Evolutionary conservation across 352 stramenopile species (phyloP).

Genomic region (Globisporangium orthogonon): DNA sequence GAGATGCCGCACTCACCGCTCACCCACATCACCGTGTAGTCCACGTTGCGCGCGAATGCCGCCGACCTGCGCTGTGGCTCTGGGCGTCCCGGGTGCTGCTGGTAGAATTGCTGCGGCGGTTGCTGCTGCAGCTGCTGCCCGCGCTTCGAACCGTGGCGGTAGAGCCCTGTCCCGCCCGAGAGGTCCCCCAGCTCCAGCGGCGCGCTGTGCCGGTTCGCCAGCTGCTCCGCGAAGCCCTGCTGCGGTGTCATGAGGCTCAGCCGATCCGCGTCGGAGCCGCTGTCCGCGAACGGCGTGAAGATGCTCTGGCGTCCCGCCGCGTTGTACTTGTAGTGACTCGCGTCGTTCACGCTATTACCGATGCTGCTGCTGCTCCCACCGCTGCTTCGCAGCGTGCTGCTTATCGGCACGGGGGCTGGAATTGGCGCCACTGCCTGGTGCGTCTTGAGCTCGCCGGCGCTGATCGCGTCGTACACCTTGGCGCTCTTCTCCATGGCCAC

Average conservation of each 20-base stretch:
- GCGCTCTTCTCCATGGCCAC: constrained; percentile 65
- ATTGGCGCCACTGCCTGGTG: neutral
- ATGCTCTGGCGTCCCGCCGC: constrained; percentile 18
- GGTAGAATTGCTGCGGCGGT: constrained; percentile 17
- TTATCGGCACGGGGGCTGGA: constrained; percentile 8
- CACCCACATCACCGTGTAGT: constrained; percentile 78
- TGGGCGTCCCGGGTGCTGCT: constrained; percentile 13
- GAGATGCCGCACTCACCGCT: constrained; percentile 82
- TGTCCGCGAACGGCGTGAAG: constrained; percentile 27
- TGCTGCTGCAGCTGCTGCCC: constrained; percentile 22
- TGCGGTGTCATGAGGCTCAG: constrained; percentile 5
- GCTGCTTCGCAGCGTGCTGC: neutral
- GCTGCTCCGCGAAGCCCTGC: constrained; percentile 1
- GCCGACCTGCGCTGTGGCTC: constrained; percentile 2
- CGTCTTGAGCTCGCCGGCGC: constrained; percentile 16
- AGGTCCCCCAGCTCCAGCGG: constrained; percentile 10
- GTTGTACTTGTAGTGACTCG: constrained; percentile 2
- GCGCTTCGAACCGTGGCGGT: constrained; percentile 23
- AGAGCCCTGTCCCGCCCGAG: constrained; percentile 7
- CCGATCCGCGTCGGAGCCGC: constrained; percentile 6
- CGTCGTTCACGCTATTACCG: neutral
- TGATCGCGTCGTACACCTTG: constrained; percentile 62
- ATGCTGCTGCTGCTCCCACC: constrained; percentile 5
- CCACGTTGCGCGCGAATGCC: constrained; percentile 11
- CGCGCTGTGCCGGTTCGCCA: constrained; percentile 11